Evolutionary conservation across 169 alveolate genomes (phyloP).

Genomic region (Eimeria praecox): DNA sequence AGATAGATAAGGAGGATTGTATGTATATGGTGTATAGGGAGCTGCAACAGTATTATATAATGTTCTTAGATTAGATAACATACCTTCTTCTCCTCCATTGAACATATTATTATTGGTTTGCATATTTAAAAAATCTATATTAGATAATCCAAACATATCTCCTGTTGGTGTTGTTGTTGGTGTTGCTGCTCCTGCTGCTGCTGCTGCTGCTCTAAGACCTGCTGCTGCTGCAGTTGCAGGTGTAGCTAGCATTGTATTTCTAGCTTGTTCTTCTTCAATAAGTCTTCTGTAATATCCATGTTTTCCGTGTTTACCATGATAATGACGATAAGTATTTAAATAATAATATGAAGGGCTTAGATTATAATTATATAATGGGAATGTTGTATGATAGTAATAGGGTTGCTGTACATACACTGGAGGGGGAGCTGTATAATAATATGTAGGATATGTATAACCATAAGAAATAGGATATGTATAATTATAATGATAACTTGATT

Average conservation of each 20-base stretch:
- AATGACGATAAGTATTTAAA: neutral
- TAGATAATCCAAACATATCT: no score
- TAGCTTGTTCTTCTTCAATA: neutral
- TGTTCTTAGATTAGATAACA: neutral
- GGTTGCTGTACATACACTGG: neutral
- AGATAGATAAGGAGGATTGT: neutral
- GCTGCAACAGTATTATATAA: neutral
- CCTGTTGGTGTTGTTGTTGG: neutral
- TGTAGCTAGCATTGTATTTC: neutral
- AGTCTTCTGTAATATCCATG: neutral
- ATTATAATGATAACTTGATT: neutral
- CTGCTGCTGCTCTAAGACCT: neutral
- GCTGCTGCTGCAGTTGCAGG: neutral
- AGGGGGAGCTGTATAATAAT: neutral
- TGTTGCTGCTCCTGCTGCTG: neutral
- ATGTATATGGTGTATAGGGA: neutral
- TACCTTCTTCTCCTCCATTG: neutral
- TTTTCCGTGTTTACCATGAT: neutral
- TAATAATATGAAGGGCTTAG: neutral
- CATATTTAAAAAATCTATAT: no score
- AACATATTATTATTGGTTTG: neutral
- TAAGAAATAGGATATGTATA: neutral
- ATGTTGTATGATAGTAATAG: no score
- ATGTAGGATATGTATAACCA: neutral
- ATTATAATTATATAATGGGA: neutral